Evolutionary conservation across 139 green algal genomes (phyloP).

Genomic region (Raphidocelis subcapitata): DNA sequence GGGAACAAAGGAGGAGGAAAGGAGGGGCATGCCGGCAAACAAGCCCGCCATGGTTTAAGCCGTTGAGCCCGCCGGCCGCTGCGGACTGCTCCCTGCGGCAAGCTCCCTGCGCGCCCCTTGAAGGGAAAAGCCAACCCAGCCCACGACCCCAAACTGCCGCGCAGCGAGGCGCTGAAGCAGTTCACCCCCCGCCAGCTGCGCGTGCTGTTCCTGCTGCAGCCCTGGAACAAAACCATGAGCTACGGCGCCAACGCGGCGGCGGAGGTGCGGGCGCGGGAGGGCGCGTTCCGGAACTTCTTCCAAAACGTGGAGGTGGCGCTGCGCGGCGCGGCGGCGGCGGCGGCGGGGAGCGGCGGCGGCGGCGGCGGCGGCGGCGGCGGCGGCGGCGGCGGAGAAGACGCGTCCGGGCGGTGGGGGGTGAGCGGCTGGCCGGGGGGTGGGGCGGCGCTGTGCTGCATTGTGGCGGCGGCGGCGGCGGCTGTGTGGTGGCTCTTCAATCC

Average conservation of each 20-base stretch:
- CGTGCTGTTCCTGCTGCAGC: slow-evolving; percentile 90
- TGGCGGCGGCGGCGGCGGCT: background rate
- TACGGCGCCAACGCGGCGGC: slow-evolving; percentile 43
- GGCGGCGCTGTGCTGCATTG: background rate
- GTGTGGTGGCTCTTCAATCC: too few species aligned
- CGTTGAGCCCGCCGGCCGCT: too few species aligned
- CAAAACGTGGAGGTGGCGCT: slow-evolving; percentile 83
- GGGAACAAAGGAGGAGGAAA: too few species aligned
- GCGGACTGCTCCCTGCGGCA: too few species aligned
- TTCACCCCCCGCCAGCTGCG: slow-evolving; percentile 88
- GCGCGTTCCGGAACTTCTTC: slow-evolving; percentile 91
- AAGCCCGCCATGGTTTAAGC: too few species aligned
- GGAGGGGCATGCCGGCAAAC: too few species aligned
- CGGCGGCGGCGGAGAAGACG: too few species aligned
- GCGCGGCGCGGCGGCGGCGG: slow-evolving; percentile 31
- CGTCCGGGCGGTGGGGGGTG: slow-evolving; percentile 40
- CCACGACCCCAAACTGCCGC: too few species aligned
- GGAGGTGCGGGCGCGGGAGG: slow-evolving; percentile 76
- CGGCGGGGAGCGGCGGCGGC: background rate
- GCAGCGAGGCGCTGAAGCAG: slow-evolving; percentile 78
- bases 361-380: background rate
- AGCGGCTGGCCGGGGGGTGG: background rate
- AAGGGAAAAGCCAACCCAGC: too few species aligned
- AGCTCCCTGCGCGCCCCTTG: too few species aligned
- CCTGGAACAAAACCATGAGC: slow-evolving; percentile 77